Evolutionary conservation across 306 rosid species (phyloP), one percentile per base, ranked within the genome.

Genomic region (Oemleria cerasiformis): DNA sequence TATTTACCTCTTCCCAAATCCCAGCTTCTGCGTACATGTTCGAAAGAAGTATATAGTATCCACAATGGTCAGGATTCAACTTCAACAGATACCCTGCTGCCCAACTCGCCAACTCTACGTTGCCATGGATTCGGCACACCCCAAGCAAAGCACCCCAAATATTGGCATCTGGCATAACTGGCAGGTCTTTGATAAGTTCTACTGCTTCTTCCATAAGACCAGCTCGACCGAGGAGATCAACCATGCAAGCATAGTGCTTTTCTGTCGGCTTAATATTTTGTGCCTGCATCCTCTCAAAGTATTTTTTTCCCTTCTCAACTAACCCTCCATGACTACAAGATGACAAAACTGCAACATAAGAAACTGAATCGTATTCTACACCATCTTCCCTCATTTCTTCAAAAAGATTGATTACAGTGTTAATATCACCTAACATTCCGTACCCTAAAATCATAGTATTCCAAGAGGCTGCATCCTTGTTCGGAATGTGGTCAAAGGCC

Each of bases 401-500:
- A 72, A 92, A 92, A 48, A 75, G 84, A 76, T 66, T 64, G 34
- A 92, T 80, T 70, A 96, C 91, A 71, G 77, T 85, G 50, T 82
- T 86, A 62, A 88, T 53, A 71, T 90, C 92, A 56, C 98, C 98
- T n/a, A 81, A 73, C 96, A 90, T 88, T 78, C 96, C 96, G 48
- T 83, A 85, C 17, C 96, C 98, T 71, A 90, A 85, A 79, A 92
- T 92, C 96, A 92, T 92, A 30, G 96, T 87, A 87, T 92, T 92
- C 98, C 98, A 92, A 40, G 98, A 88, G 40, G 91, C 90, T 44
- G 78, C 91, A 72, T 92, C 96, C 79, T 82, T 90, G 77, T 70
- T 54, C 59, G 83, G 73, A 51, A 92, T 90, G 70, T 20, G 77
- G 47, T 86, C 79, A 69, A 92, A 92, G 82, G 90, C 82, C 79